Evolutionary conservation across 352 stramenopile genomes (phyloP).

Genomic region (Globisporangium irregulare): DNA sequence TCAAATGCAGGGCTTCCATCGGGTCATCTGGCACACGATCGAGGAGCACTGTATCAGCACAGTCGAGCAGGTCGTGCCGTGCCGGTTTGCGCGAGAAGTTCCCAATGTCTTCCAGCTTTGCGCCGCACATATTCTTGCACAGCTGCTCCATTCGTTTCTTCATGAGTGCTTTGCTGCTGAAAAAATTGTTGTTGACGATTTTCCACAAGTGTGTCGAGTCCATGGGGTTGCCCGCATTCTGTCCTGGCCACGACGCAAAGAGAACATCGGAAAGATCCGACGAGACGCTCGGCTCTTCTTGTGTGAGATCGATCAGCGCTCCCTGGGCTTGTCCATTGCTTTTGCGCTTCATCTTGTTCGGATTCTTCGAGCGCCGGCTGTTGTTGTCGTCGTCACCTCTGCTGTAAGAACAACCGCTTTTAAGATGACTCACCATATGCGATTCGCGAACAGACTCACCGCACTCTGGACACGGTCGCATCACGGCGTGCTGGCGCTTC

Average conservation of each 20-base stretch:
- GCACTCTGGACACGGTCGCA: conserved; percentile 63
- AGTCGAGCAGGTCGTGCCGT: conserved; percentile 50
- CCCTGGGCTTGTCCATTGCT: conserved; percentile 9
- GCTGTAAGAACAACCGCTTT: conserved; percentile 43
- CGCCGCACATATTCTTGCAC: conserved; percentile 60
- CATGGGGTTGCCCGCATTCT: conserved; percentile 64
- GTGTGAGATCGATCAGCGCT: conserved; percentile 20
- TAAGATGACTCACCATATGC: conserved; percentile 65
- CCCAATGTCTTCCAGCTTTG: conserved; percentile 62
- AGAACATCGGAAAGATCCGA: conserved; percentile 66
- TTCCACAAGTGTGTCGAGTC: conserved; percentile 81
- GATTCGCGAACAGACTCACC: conserved; percentile 58
- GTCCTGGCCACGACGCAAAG: conserved; percentile 79
- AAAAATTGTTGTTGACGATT: conserved; percentile 68
- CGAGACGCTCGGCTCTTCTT: conserved; percentile 23
- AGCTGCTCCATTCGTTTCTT: conserved; percentile 76
- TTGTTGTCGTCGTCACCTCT: conserved; percentile 8
- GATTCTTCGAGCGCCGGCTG: conserved; percentile 36
- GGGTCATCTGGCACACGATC: conserved; percentile 33
- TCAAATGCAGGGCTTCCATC: conserved; percentile 34
- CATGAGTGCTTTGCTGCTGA: conserved; percentile 49
- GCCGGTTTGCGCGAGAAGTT: conserved; percentile 41
- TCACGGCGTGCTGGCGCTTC: conserved; percentile 36
- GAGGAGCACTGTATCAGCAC: conserved; percentile 62
- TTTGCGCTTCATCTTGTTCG: conserved; percentile 39